These are phyloP conservation scores for Solanum virginianum DNA, from an alignment of 257 asterid species.

Conservation along the genomic window DNA sequence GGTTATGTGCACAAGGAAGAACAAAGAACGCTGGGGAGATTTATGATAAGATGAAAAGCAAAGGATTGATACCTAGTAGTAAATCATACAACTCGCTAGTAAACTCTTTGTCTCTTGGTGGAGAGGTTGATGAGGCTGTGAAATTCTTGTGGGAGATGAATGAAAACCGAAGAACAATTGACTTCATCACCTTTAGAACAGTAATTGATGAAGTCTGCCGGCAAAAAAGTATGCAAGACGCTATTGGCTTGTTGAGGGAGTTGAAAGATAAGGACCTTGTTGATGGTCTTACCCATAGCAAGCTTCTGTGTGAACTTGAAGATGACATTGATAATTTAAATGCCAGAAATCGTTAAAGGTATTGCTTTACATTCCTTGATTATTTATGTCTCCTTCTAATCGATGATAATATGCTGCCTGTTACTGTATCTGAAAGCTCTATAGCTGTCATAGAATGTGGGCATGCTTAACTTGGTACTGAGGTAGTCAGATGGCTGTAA, in stretches of 20 bases:
- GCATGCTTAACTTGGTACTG: not conserved
- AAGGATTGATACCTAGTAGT: conserved; percentile 63
- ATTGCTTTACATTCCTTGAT: not conserved
- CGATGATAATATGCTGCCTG: not conserved
- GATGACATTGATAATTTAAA: conserved; percentile 18
- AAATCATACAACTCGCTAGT: conserved; percentile 80
- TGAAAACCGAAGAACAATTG: conserved; percentile 39
- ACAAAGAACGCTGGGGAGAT: conserved; percentile 66
- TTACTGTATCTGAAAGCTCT: not conserved
- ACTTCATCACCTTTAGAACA: conserved; percentile 63
- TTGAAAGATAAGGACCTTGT: conserved; percentile 44
- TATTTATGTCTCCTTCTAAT: not conserved
- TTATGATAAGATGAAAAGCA: conserved; percentile 59
- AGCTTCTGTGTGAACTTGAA: conserved; percentile 45
- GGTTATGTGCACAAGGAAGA: conserved; percentile 84
- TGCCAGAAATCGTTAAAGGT: conserved; percentile 21
- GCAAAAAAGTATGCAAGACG: conserved; percentile 33
- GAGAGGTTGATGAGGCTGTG: conserved; percentile 74
- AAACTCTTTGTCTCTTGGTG: conserved; percentile 72
- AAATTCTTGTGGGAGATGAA: conserved; percentile 70
- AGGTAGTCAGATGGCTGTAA: not conserved
- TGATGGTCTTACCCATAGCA: conserved; percentile 29
- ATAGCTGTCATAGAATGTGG: not conserved
- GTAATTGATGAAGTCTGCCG: conserved; percentile 63
- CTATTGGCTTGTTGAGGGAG: conserved; percentile 41